Base-by-base conservation (phyloP, 23 red algal genomes). In the Gracilaria gracilis region DNA sequence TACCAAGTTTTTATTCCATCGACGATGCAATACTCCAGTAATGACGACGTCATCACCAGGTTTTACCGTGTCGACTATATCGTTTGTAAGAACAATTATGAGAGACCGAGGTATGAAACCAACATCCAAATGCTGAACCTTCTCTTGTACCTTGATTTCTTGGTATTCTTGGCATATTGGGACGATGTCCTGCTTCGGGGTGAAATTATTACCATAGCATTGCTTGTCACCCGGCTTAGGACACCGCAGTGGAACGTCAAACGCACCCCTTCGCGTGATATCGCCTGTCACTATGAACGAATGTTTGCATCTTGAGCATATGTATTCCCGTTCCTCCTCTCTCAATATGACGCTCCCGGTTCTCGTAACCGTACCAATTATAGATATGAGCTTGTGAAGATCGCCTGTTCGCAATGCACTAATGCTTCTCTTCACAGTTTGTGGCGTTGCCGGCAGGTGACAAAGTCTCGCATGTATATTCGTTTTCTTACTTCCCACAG, bases 41-140 rank as follows among this genome's bases (percentile, higher is more conserved):
- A 99, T 87, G 39, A 95, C 88, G 44, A 95, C 91, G 35, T 99
- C 97, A 81, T 99, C 97, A 31, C 97, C 97, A 16, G 97, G 88
- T 50, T 99, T 99, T 79, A 88, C 94, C 19, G 84, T 89, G 46
- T 96, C 97, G 36, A 90, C 93, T 25, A 99, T 82, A 19, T 99
- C 97, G 75, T 99, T 91, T 38, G 94, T 92, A 31, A 99, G 93
- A 31, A 96, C 75, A 47, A 96, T 90, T 47, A 95, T 57, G 33
- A 98, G 81, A 17, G 96, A 98, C 19, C 96, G 92, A 24, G 96
- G 96, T 40, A 98, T 87, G 53, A 81, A 92, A 84, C 96, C 96
- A 34, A 98, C 74, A n/a, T 88, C 92, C 4, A 98, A 58, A 70
- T 89, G 79, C 79, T 98, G 92, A 54, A 98, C 79, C 44, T 92